Evolutionary conservation across 169 alveolate genomes (phyloP), one percentile per base, ranked within the genome.

Genomic region (Plasmodium cynomolgi): DNA sequence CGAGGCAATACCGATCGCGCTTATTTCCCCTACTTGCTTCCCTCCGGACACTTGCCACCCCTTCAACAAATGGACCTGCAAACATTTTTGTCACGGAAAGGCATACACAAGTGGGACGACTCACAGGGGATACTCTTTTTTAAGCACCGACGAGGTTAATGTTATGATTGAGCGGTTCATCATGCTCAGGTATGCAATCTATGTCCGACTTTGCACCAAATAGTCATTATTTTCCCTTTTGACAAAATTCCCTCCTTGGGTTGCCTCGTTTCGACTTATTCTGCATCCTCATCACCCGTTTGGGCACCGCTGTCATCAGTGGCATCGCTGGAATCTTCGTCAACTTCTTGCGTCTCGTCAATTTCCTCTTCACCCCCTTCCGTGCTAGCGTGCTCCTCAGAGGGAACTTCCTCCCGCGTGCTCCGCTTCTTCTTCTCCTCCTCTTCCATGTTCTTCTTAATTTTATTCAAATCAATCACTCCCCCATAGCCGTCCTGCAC

Each of bases 401-500:
- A 17, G 54, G 20, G 2, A 31, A 31, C 41, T 84, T 75, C 41
- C 56, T 74, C 79, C 75, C 31, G 31, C 68, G 58, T 75, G 44
- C 72, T 50, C 29, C 6, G 75, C 80, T 39, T 88, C 71, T 62
- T 85, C 80, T 56, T 77, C 71, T 62, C 33, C 20, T 88, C 93
- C 11, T 88, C 88, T 56, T 88, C 93, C 85, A 80, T 80, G 58
- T 88, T 39, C 44, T 79, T 88, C 37, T 88, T 88, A 37, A 88
- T 88, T 54, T 88, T 80, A 79, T 88, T 88, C 54, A 88, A 88
- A 88, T 79, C 72, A 39, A 88, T 44, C 3, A 88, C 88, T 15
- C 58, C 54, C 4, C 6, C 84, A 88, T 88, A 13, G 2, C 47
- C 71, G 50, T 88, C 26, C 80, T 31, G 81, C 41, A 83, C 20